Conservation (phyloP, 495 filamentous ascomycete genomes). For the Hyaloscypha variabilis region DNA sequence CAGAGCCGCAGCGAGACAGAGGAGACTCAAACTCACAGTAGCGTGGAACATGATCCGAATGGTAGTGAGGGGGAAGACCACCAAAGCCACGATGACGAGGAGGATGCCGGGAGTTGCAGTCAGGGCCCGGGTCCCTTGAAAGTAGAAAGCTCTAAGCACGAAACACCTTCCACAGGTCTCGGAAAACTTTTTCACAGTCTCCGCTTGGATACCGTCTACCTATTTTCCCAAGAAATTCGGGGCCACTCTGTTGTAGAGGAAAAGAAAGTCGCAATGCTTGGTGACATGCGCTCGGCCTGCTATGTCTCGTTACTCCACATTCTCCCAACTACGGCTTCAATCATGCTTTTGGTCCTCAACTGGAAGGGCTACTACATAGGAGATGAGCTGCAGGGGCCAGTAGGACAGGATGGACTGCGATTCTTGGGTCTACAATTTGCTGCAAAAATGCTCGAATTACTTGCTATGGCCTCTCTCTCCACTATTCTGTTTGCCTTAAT, state of each 20-base stretch:
- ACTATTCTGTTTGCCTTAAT: constrained; percentile 18
- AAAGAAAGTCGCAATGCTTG: constrained; percentile 8
- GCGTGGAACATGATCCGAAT: too few species aligned
- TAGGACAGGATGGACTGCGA: constrained; percentile 17
- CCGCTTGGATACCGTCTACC: background rate
- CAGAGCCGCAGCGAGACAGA: too few species aligned
- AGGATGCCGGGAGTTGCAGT: too few species aligned
- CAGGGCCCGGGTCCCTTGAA: too few species aligned
- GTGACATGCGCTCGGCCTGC: constrained; percentile 5
- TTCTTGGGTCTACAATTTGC: constrained; percentile 21
- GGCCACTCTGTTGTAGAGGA: constrained; percentile 1
- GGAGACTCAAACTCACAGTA: too few species aligned
- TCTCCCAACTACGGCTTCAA: constrained; percentile 13
- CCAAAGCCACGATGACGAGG: too few species aligned
- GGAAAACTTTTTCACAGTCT: too few species aligned
- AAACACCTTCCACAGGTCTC: too few species aligned
- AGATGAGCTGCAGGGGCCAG: constrained; percentile 13
- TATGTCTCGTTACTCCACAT: constrained; percentile 15
- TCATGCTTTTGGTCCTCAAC: constrained; percentile 15
- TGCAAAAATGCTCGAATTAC: constrained; percentile 20
- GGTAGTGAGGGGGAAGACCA: too few species aligned
- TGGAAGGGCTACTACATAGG: constrained; percentile 20
- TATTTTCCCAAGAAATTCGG: constrained; percentile 5
- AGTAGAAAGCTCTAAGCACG: too few species aligned
- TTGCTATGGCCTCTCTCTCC: constrained; percentile 20